phyloP scores from a whole-genome alignment of 2,329 filamentous ascomycete species.

The Cercospora sp. region DNA sequence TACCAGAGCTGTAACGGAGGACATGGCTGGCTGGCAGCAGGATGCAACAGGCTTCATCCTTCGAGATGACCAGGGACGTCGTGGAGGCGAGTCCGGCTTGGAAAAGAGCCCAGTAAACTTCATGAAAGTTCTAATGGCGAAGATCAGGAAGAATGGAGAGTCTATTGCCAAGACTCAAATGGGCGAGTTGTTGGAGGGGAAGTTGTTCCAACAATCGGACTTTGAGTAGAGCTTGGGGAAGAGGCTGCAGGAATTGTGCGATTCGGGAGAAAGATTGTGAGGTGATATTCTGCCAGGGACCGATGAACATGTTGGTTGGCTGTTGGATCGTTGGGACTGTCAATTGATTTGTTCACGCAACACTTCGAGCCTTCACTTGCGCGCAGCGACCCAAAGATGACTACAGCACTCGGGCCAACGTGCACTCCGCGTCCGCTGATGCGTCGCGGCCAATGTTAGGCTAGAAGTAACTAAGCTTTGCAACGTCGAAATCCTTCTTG shows the following conservation, averaged over 20 bases:
- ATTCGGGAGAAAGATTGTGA: not conserved
- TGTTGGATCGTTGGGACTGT: not conserved
- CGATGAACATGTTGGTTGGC: not conserved
- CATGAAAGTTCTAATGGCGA: constrained; percentile 28
- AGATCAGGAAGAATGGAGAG: constrained; percentile 29
- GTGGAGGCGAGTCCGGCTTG: constrained; percentile 25
- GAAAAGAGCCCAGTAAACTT: constrained; percentile 29
- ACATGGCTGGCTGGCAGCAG: constrained; percentile 21
- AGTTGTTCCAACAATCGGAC: constrained; percentile 3
- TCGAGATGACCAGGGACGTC: constrained; percentile 21
- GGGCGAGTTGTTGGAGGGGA: constrained; percentile 28
- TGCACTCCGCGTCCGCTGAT: not conserved
- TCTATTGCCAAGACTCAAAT: constrained; percentile 33
- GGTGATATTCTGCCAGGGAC: not conserved
- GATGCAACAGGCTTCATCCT: constrained; percentile 31
- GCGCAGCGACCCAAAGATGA: not conserved
- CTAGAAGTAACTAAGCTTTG: not conserved
- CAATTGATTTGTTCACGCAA: not conserved
- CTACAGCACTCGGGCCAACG: not conserved
- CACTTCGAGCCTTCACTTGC: not conserved
- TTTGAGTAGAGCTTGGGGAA: constrained; percentile 6
- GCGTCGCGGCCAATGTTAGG: not conserved
- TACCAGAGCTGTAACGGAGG: not conserved
- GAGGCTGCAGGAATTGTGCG: no score
- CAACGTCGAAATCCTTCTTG: not conserved